phyloP scores from a whole-genome alignment of 768 basidiomycete species.

The Xerocomellus chrysenteron region DNA sequence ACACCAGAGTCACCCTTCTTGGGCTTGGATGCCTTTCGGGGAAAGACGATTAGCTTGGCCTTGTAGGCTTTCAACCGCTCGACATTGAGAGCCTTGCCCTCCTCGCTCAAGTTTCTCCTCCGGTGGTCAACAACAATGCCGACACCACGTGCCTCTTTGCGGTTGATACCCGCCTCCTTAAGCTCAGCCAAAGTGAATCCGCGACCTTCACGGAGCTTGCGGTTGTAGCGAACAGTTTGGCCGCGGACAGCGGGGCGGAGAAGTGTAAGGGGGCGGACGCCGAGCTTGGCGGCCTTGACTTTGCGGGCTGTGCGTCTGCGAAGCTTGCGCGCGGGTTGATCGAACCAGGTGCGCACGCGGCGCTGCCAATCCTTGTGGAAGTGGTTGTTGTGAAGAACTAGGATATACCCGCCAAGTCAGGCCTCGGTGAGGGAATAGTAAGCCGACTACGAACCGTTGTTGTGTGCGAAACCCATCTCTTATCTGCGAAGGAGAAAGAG shows the following conservation, averaged over 20 bases:
- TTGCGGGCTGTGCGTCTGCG: constrained; percentile 91
- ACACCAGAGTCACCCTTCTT: constrained; percentile 95
- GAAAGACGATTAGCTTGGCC: constrained; percentile 91
- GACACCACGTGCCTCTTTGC: constrained; percentile 88
- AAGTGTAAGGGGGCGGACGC: constrained; percentile 86
- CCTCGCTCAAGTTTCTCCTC: constrained; percentile 93
- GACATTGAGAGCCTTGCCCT: constrained; percentile 94
- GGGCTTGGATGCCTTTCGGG: constrained; percentile 90
- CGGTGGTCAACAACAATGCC: constrained; percentile 98
- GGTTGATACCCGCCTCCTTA: constrained; percentile 92
- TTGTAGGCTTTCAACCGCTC: constrained; percentile 94
- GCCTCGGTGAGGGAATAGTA: constrained; percentile 27
- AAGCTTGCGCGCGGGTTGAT: constrained; percentile 98
- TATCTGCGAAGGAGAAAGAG: constrained; percentile 22
- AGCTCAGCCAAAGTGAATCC: constrained; percentile 94
- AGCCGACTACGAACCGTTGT: constrained; percentile 29
- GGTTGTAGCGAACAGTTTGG: constrained; percentile 97
- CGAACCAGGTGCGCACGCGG: constrained; percentile 96
- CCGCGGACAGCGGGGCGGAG: constrained; percentile 97
- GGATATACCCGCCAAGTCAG: constrained; percentile 13
- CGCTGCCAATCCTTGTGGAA: constrained; percentile 99
- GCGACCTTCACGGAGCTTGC: constrained; percentile 93
- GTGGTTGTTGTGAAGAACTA: constrained; percentile 90
- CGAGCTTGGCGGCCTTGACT: constrained; percentile 85
- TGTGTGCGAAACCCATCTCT: constrained; percentile 38